A percentile compares a stretch with the other conserved stretches of the same genome.
Conservation (phyloP, 306 rosid species). For the Nissolia schottii region DNA sequence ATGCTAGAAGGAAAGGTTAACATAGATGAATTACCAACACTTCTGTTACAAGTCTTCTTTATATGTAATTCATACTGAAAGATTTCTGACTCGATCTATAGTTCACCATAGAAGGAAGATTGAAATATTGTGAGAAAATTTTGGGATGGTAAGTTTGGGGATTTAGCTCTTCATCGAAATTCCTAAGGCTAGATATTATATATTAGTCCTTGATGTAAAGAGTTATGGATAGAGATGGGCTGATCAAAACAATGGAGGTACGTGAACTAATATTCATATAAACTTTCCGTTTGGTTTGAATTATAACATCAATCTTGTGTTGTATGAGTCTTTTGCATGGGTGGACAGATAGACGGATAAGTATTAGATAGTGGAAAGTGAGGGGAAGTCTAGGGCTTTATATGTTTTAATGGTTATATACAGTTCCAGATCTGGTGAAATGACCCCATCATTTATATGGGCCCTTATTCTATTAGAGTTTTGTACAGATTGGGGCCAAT, state of each 20-base stretch:
- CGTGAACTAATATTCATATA: background rate
- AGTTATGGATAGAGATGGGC: background rate
- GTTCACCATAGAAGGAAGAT: background rate
- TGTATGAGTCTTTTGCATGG: constrained; percentile 3
- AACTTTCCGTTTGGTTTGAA: background rate
- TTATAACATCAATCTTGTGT: background rate
- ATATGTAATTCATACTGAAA: background rate
- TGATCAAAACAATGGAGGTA: background rate
- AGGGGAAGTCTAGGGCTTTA: background rate
- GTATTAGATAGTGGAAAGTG: background rate
- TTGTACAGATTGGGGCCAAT: background rate
- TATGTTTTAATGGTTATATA: background rate
- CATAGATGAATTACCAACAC: background rate
- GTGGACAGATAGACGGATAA: background rate
- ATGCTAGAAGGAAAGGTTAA: background rate
- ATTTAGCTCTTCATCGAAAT: background rate
- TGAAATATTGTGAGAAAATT: background rate
- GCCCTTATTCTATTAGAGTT: background rate
- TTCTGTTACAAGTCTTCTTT: background rate
- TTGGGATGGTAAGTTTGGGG: background rate
- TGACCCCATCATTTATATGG: background rate
- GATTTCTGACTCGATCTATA: background rate
- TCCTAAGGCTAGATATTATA: background rate
- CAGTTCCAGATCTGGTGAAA: background rate
- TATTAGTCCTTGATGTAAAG: background rate